phyloP scores from a whole-genome alignment of 1,284 basidiomycete species.

The Malassezia caprae region DNA sequence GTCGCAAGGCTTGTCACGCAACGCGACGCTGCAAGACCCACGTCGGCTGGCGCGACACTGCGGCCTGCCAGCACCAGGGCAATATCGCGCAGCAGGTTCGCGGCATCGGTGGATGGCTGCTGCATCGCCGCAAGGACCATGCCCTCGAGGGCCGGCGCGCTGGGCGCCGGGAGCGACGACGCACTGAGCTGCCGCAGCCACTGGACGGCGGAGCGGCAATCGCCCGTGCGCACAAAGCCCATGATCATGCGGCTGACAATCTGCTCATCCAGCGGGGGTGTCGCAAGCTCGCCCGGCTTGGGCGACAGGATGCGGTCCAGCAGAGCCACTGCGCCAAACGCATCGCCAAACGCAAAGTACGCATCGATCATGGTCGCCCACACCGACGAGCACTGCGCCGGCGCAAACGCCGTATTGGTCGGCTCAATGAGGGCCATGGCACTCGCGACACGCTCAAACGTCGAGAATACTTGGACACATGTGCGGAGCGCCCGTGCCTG shows the following conservation, averaged over 20 bases:
- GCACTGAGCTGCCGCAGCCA: constrained; percentile 28
- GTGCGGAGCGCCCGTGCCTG: constrained; percentile 55
- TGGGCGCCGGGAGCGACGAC: constrained; percentile 8
- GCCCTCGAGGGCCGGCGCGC: constrained; percentile 1
- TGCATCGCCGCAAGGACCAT: constrained; percentile 1
- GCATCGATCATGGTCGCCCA: constrained; percentile 68
- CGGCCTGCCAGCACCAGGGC: background rate
- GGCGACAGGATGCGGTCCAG: constrained; percentile 61
- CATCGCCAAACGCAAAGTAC: constrained; percentile 61
- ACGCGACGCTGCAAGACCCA: background rate
- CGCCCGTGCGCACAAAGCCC: constrained; percentile 28
- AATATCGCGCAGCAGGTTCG: background rate
- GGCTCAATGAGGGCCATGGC: constrained; percentile 49
- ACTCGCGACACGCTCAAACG: constrained; percentile 52
- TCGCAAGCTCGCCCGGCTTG: constrained; percentile 10
- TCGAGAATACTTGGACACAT: constrained; percentile 61
- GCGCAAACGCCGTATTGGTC: constrained; percentile 22
- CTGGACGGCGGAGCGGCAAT: constrained; percentile 23
- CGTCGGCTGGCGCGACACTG: background rate
- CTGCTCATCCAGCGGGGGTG: constrained; percentile 53
- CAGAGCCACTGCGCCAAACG: constrained; percentile 59
- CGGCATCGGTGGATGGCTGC: background rate
- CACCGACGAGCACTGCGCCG: constrained; percentile 50
- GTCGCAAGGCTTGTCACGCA: constrained; percentile 2
- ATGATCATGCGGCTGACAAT: constrained; percentile 61